A percentile compares a stretch with the other conserved stretches of the same genome.
Conservation (phyloP, 805 yeast species). For the Wickerhamomyces xylosicus region DNA sequence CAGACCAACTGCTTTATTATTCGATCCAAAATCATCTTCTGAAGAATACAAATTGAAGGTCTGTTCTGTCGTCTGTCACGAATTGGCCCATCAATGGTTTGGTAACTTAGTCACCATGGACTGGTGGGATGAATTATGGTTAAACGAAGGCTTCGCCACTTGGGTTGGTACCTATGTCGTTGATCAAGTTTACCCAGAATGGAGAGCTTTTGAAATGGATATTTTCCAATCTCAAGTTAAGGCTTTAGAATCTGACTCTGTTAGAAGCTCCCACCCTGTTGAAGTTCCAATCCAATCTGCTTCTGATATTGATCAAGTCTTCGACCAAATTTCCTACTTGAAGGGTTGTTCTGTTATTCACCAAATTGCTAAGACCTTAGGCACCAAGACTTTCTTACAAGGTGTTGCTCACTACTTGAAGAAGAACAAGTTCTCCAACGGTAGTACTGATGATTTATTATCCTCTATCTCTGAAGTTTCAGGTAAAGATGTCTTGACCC, state of each 20-base stretch:
- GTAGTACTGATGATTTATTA: conserved; percentile 69
- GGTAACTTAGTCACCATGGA: conserved; percentile 87
- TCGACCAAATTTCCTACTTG: conserved; percentile 73
- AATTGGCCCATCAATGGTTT: conserved; percentile 88
- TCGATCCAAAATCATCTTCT: conserved; percentile 59
- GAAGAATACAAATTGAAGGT: conserved; percentile 57
- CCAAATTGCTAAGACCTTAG: conserved; percentile 68
- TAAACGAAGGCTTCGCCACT: conserved; percentile 83
- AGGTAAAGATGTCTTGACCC: conserved; percentile 57
- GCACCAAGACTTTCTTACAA: conserved; percentile 61
- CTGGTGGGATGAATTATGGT: conserved; percentile 88
- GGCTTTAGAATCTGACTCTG: conserved; percentile 64
- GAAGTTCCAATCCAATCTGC: conserved; percentile 74
- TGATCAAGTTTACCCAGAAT: conserved; percentile 63
- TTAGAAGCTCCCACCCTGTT: conserved; percentile 77
- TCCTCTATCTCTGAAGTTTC: conserved; percentile 53
- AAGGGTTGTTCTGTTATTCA: conserved; percentile 75
- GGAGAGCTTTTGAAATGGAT: conserved; percentile 76
- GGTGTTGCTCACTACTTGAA: conserved; percentile 73
- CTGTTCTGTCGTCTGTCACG: conserved; percentile 80
- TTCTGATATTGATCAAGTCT: conserved; percentile 72
- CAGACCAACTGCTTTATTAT: conserved; percentile 63
- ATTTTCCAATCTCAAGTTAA: conserved; percentile 62
- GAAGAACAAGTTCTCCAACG: conserved; percentile 68
- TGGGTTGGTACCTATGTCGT: conserved; percentile 84